phyloP scores from a whole-genome alignment of 2,329 filamentous ascomycete species.

The Stenocarpella maydis region DNA sequence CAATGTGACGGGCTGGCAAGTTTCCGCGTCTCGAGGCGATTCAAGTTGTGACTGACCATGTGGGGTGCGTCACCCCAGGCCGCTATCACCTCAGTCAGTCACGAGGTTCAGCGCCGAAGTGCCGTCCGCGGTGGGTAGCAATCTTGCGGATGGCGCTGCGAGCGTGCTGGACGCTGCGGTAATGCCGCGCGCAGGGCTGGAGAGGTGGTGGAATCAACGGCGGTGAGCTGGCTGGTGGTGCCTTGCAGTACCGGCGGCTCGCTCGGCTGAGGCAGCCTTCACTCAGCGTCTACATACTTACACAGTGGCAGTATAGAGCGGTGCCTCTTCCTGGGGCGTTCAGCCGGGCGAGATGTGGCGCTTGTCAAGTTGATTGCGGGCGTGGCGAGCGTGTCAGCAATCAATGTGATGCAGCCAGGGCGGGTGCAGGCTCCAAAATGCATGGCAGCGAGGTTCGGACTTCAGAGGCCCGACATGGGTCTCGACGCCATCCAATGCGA shows the following conservation, averaged over 20 bases:
- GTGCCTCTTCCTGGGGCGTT: slow-evolving; percentile 1
- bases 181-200: no score
- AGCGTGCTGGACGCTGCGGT: no score
- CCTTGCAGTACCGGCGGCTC: slow-evolving; percentile 12
- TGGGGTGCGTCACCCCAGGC: no score
- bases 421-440: slow-evolving; percentile 10
- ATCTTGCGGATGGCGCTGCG: no score
- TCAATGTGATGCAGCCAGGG: slow-evolving; percentile 22
- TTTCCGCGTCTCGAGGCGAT: slow-evolving; percentile 16
- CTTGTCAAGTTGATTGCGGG: slow-evolving; percentile 19
- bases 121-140: no score
- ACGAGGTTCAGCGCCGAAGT: no score
- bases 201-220: no score
- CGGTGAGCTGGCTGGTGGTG: no score
- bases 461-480: slow-evolving; percentile 3
- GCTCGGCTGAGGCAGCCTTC: slow-evolving; percentile 24
- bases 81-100: no score
- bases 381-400: slow-evolving; percentile 13
- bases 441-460: slow-evolving; percentile 18
- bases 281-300: not conserved
- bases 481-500: slow-evolving; percentile 14
- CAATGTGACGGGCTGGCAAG: slow-evolving; percentile 9
- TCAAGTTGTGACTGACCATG: no score
- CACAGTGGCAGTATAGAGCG: no score
- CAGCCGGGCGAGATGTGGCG: slow-evolving; percentile 15